phyloP scores from a whole-genome alignment of 345 rosid species.

The Euphorbia tirucalli region DNA sequence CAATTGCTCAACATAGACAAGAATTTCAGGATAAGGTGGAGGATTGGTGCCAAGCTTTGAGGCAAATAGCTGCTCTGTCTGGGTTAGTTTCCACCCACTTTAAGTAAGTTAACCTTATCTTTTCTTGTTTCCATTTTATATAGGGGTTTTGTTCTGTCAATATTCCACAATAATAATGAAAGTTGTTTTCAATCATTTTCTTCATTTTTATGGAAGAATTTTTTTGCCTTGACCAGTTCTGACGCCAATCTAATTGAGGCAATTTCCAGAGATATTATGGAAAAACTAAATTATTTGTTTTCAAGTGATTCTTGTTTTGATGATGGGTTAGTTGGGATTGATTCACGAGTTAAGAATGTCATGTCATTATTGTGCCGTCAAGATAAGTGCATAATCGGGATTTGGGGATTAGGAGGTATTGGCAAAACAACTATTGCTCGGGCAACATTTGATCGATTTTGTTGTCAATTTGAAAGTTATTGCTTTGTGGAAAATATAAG shows the following conservation, averaged over 20 bases:
- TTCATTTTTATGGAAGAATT: background rate
- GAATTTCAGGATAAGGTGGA: background rate
- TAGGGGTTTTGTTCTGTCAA: too few relatives aligned
- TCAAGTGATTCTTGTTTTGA: background rate
- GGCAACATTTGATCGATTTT: background rate
- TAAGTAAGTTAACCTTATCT: background rate
- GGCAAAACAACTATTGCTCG: constrained; percentile 4
- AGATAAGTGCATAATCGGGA: background rate
- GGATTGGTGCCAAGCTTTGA: background rate
- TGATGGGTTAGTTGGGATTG: background rate
- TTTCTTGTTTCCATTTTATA: too few relatives aligned
- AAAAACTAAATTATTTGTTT: background rate
- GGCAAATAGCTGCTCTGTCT: background rate
- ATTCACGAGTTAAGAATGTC: background rate
- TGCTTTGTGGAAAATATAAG: background rate
- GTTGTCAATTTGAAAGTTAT: background rate
- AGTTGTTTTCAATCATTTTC: too few relatives aligned
- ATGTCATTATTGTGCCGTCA: background rate
- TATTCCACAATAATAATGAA: too few relatives aligned
- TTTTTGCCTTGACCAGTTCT: background rate
- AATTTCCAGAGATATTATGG: background rate
- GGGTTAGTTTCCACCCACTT: background rate
- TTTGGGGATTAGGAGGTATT: constrained; percentile 9
- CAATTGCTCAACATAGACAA: background rate
- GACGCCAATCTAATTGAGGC: background rate